Conservation (phyloP, 257 asterid genomes). For the Pogostemon cablin region DNA sequence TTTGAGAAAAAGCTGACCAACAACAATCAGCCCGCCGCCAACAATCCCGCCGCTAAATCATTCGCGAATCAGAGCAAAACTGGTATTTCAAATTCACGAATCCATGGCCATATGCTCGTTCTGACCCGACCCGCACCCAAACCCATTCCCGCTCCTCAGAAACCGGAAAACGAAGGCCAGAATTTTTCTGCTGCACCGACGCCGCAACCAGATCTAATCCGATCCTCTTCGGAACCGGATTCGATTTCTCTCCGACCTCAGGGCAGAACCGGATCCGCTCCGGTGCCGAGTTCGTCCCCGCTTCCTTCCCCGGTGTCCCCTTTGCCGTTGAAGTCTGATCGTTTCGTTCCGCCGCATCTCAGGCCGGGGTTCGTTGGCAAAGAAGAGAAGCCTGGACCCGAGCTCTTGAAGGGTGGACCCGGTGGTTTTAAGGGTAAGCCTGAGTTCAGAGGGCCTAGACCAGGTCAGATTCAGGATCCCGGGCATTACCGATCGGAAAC, state of each 20-base stretch:
- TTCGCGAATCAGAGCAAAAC: conserved; percentile 44
- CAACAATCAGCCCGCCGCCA: conserved; percentile 35
- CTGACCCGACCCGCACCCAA: conserved; percentile 70
- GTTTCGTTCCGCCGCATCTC: conserved; percentile 81
- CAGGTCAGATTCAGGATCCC: conserved; percentile 35
- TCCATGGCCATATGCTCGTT: conserved; percentile 88
- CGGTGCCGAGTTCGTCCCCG: conserved; percentile 40
- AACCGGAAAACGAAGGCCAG: conserved; percentile 34
- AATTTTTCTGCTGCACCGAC: conserved; percentile 27
- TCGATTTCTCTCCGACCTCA: conserved; percentile 68
- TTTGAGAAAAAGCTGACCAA: conserved; percentile 61
- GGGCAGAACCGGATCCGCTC: conserved; percentile 67
- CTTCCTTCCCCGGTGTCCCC: conserved; percentile 52
- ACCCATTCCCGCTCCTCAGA: conserved; percentile 49
- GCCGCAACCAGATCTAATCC: conserved; percentile 43
- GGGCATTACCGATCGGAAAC: conserved; percentile 38
- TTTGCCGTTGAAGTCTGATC: conserved; percentile 47
- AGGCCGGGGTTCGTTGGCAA: conserved; percentile 81
- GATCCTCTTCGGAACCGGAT: conserved; percentile 40
- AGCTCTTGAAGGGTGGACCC: conserved; percentile 44
- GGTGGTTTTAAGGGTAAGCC: conserved; percentile 40
- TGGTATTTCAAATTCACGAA: conserved; percentile 57
- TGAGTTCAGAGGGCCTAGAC: conserved; percentile 37
- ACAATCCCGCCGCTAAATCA: conserved; percentile 43
- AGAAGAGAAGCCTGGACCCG: conserved; percentile 66